Percentiles rank a stretch among this genome's conserved stretches.
These are phyloP conservation scores for Pouteria glomerata DNA, from an alignment of 148 eudicot species.

Conservation along the genomic window DNA sequence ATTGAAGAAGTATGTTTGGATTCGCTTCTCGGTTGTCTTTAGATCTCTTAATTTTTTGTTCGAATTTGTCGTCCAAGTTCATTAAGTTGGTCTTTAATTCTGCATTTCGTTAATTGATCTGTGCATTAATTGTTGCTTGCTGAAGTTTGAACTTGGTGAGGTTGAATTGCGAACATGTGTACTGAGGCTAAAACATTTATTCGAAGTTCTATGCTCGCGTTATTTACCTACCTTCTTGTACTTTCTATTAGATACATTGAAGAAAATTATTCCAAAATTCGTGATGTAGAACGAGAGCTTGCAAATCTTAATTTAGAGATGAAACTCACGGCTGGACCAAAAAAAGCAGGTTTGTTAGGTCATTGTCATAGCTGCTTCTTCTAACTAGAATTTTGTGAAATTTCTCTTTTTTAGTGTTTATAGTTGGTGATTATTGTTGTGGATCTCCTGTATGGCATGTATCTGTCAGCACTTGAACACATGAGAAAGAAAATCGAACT, in stretches of 20 bases:
- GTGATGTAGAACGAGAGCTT: slow-evolving; percentile 91
- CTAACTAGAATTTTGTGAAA: neutral
- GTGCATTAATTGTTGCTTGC: neutral
- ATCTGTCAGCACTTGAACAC: slow-evolving; percentile 75
- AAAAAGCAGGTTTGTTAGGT: slow-evolving; percentile 82
- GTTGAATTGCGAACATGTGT: neutral
- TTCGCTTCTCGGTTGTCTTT: neutral
- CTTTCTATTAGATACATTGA: slow-evolving; percentile 62
- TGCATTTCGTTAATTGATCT: neutral
- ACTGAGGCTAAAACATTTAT: neutral
- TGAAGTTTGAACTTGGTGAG: neutral
- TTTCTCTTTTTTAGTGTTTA: neutral
- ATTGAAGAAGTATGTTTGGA: slow-evolving; percentile 49
- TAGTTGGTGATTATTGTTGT: slow-evolving; percentile 6
- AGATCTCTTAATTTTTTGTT: neutral
- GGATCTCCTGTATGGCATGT: slow-evolving; percentile 1
- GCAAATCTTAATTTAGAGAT: slow-evolving; percentile 74
- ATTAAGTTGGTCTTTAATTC: neutral
- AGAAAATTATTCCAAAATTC: slow-evolving; percentile 89
- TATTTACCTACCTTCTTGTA: too few species aligned
- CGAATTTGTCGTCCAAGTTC: neutral
- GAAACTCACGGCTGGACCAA: slow-evolving; percentile 96
- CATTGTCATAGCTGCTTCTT: neutral
- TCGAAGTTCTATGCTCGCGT: too few species aligned
- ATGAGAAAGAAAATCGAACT: slow-evolving; percentile 91